Percentiles rank a stretch among this genome's conserved stretches.
Conservation (phyloP, 1,284 basidiomycete species). For the Melampsora americana region DNA sequence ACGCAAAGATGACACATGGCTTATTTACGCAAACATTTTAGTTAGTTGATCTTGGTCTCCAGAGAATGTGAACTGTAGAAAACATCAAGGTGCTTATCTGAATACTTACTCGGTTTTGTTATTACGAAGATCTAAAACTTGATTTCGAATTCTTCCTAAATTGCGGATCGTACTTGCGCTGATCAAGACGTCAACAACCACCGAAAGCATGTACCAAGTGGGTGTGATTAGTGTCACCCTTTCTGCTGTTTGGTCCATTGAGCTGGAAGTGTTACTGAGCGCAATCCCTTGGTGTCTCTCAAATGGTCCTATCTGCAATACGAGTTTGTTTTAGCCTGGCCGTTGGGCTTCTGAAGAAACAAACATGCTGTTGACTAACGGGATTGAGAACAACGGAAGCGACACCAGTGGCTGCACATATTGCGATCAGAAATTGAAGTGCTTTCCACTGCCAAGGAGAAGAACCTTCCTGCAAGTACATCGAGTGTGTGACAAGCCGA, state of each 20-base stretch:
- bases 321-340: too few species aligned
- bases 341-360: too few species aligned
- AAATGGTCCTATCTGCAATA: too few species aligned
- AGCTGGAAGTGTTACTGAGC: background rate
- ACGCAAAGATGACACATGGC: background rate
- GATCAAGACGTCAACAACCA: background rate
- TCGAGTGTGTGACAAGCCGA: background rate
- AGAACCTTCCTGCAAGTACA: too few species aligned
- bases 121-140: background rate
- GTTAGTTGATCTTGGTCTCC: background rate
- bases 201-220: constrained; percentile 4
- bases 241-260: background rate
- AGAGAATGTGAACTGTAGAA: background rate
- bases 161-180: background rate
- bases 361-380: too few species aligned
- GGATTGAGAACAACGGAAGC: too few species aligned
- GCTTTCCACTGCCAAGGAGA: too few species aligned
- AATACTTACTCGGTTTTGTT: background rate
- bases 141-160: background rate
- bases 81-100: background rate
- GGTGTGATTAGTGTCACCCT: background rate
- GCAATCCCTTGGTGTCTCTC: background rate
- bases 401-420: too few species aligned
- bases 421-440: too few species aligned
- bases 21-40: background rate